Evolutionary conservation across 2,329 filamentous ascomycete species (phyloP), one percentile per base, ranked within the genome.

Genomic region (Arachnomyces sp.): DNA sequence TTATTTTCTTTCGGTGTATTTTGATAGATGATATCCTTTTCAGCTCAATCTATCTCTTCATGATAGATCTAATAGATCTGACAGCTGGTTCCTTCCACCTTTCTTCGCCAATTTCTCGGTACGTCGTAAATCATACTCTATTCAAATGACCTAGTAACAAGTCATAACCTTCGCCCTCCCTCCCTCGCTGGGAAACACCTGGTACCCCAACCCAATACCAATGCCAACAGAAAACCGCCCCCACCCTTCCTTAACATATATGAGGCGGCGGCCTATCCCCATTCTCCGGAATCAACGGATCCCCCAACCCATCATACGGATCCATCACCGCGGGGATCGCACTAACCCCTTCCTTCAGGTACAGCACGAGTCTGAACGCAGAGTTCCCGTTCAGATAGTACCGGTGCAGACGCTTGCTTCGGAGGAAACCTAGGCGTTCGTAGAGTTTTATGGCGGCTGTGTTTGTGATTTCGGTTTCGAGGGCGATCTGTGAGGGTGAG

Each of bases 361-460:
- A 82, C 29, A 98, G 64, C 5, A 96, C 80, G 38, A 98, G 70
- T 31, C 92, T 76, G 60, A 92, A 98, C 2, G 92, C 92, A 41
- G 88, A 94, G 59, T 87, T 98, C 8, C 92, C 92, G 57, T 96
- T 98, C 31, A 98, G 68, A 54, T 98, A 98, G 59, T 98, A 98
- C 32, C 92, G 75, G 63, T 96, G 89, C 39, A 98, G 66, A 45
- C 88, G 84, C 65, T 98, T 98, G 44, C 86, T 94, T 38, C 90
- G 74, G 15, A 96, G 64, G 56, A 98, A 98, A 0, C 92, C 92
- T 6, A 98, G 71, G 1, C 88, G 74, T 62, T 98, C 90, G 63
- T 98, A 98, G 7, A 98, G 69, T 49, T 87, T 84, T 70, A 96
- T 86, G 14, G 89, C 92, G 1, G 88, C 81, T 1, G 79, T 77